Base-by-base conservation (phyloP, 306 rosid genomes). In the Lagenaria siceraria region DNA sequence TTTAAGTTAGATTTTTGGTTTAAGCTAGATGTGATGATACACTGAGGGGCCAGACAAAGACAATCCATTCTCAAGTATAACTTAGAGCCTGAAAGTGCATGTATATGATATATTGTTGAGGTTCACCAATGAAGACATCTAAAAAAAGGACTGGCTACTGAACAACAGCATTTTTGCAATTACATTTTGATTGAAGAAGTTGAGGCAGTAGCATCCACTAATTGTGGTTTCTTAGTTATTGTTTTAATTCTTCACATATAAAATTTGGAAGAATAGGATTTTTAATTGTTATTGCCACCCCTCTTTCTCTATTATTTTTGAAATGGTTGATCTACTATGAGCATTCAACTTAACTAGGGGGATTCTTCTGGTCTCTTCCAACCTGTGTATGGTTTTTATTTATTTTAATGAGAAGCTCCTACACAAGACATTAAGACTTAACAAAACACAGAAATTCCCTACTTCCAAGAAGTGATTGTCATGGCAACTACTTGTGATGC, bases 401-500 rank as follows among this genome's bases (percentile, higher is more conserved):
- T 35, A 9, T 35, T 33, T 60, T 29, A 27, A 15, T 63, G 70
- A 33, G 27, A 35, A 27, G 48, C 46, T 64, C 48, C 7, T 70
- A 43, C 75, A 43, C 56, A 70, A 24, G 43, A 24, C 75, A 58
- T 76, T 84, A 79, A 80, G 78, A 69, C 97, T 88, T 90, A 81
- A 92, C 86, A 43, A 63, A 48, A 4, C 43, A 51, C 74, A 95
- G 97, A 95, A n/a, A 95, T 95, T 85, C 98, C 98, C 29, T 95
- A 95, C 80, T 95, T 95, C 82, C 93, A 92, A 85, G 96, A 95
- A 89, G 98, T 92, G 63, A 90, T 95, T 1, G 97, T 92, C 76
- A 95, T 95, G 97, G 98, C 98, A 69, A 87, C 97, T 74, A 95
- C 96, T n/a, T 95, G 97, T 82, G 98, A 95, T 62, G 38, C 83